phyloP scores from a whole-genome alignment of 1,284 basidiomycete genomes.

The Apiotrichum mycotoxinovorans region DNA sequence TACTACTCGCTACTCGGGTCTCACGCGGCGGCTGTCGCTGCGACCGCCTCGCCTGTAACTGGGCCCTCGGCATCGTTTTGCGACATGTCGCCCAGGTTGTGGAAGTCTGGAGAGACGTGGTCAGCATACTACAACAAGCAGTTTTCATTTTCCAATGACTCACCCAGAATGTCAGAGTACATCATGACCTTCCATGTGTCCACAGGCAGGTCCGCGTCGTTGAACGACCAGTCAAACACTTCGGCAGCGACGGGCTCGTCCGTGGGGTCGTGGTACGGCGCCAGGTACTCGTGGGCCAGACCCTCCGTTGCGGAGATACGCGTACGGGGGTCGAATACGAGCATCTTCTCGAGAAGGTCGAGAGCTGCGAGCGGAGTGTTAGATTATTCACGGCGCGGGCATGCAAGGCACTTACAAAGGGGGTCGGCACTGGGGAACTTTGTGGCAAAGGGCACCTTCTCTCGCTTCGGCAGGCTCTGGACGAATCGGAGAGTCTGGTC shows the following conservation, averaged over 20 bases:
- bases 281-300: slow-evolving; percentile 90
- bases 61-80: slow-evolving; percentile 48
- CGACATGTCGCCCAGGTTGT: slow-evolving; percentile 52
- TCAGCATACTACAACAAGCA: not conserved
- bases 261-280: slow-evolving; percentile 97
- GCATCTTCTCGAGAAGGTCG: slow-evolving; percentile 96
- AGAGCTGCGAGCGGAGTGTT: slow-evolving; percentile 59
- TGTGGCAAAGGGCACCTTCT: slow-evolving; percentile 89
- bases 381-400: too few relatives aligned
- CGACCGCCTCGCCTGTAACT: slow-evolving; percentile 41
- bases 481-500: slow-evolving; percentile 94
- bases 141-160: slow-evolving; percentile 33
- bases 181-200: slow-evolving; percentile 99
- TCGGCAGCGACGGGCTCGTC: slow-evolving; percentile 94
- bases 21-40: slow-evolving; percentile 27
- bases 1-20: not conserved
- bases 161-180: slow-evolving; percentile 92
- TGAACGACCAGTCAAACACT: slow-evolving; percentile 99
- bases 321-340: slow-evolving; percentile 96
- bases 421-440: slow-evolving; percentile 89
- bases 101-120: slow-evolving; percentile 50
- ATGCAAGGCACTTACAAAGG: slow-evolving; percentile 58
- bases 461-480: slow-evolving; percentile 91
- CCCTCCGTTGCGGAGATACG: slow-evolving; percentile 91
- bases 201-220: slow-evolving; percentile 98